Conservation (phyloP, 2,329 filamentous ascomycete species). For the Cryphonectria radicalis region DNA sequence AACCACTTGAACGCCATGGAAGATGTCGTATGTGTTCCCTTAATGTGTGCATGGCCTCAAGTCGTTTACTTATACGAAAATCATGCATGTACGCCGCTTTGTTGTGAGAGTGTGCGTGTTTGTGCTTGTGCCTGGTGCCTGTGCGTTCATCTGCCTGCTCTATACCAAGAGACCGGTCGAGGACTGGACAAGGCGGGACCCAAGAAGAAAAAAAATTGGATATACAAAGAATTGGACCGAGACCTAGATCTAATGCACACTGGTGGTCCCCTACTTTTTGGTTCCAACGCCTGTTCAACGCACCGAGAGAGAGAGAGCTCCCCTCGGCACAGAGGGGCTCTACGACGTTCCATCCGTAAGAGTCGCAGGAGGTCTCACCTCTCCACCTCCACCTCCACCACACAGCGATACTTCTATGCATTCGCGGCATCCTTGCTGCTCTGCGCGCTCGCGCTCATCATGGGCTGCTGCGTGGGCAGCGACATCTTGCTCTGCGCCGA, state of each 20-base stretch:
- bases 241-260: slow-evolving; percentile 3
- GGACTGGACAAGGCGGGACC: not conserved
- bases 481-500: slow-evolving; percentile 67
- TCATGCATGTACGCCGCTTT: not conserved
- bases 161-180: slow-evolving; percentile 5
- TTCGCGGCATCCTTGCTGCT: slow-evolving; percentile 88
- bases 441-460: slow-evolving; percentile 87
- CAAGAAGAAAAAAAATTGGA: not conserved
- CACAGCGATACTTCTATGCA: slow-evolving; percentile 41
- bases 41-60: slow-evolving; percentile 1
- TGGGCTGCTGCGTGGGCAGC: slow-evolving; percentile 69
- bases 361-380: not conserved
- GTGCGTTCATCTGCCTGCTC: not conserved
- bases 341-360: not conserved
- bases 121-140: no score
- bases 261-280: not conserved
- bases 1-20: not conserved
- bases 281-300: not conserved
- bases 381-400: not conserved
- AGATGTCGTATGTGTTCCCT: not conserved
- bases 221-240: slow-evolving; percentile 13
- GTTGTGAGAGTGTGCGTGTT: not conserved
- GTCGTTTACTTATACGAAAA: not conserved
- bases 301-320: not conserved
- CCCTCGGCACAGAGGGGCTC: not conserved